Conservation (phyloP, 352 stramenopile genomes). For the Thalassiosira livingstoniorum region DNA sequence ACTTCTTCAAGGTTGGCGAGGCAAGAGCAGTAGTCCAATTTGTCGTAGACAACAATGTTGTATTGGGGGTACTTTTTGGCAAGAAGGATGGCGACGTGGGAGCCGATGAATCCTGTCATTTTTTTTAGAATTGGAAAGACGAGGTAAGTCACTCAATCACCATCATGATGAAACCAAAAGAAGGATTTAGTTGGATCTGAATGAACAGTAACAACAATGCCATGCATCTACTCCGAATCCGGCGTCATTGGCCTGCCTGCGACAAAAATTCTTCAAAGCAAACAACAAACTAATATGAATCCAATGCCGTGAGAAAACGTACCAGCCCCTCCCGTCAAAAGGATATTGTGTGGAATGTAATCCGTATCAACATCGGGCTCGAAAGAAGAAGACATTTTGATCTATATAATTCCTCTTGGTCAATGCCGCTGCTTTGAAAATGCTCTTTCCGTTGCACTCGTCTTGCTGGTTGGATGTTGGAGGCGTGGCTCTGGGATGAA, state of each 20-base stretch:
- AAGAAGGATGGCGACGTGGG: conserved; percentile 96
- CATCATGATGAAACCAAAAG: no score
- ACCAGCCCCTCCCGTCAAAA: conserved; percentile 97
- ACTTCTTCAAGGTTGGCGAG: conserved; percentile 89
- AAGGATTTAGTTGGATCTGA: no score
- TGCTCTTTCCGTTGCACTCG: neutral
- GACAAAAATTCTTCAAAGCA: no score
- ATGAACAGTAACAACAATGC: no score
- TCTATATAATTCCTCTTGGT: neutral
- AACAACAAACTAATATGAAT: no score
- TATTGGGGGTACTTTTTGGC: conserved; percentile 96
- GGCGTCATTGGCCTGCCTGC: neutral
- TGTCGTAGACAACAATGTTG: conserved; percentile 97
- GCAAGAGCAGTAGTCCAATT: conserved; percentile 91
- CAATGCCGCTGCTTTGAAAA: neutral
- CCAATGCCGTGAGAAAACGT: conserved; percentile 30
- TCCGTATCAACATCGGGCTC: conserved; percentile 40
- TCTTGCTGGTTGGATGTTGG: no score
- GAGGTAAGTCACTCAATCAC: no score
- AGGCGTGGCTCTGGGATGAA: no score
- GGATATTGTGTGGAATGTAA: conserved; percentile 93
- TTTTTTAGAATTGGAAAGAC: neutral
- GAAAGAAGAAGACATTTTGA: conserved; percentile 47
- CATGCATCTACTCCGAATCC: no score
- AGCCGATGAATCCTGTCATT: conserved; percentile 88